phyloP scores from a whole-genome alignment of 192 early-diverging fungal species.

The Backusella mclennaniae region DNA sequence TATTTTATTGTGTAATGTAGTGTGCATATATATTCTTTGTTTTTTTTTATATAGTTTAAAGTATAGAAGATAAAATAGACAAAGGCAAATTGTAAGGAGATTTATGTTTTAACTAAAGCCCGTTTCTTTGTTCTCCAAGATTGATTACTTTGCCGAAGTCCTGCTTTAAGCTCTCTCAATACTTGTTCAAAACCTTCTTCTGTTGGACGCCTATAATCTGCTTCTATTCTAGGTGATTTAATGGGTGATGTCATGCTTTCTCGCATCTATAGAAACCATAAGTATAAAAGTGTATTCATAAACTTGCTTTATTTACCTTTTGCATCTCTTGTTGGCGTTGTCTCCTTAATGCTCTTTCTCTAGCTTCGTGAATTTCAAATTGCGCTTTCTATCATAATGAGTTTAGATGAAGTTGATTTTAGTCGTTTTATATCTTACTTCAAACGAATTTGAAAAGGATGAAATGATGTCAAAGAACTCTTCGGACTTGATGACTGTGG shows the following conservation, averaged over 20 bases:
- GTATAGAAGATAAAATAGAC: neutral
- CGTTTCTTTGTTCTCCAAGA: constrained; percentile 5
- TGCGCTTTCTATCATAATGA: constrained; percentile 20
- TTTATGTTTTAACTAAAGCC: neutral
- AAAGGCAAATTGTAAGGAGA: neutral
- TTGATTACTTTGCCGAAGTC: constrained; percentile 19
- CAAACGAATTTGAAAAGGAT: constrained; percentile 46
- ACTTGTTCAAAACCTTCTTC: constrained; percentile 25
- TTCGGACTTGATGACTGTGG: constrained; percentile 45
- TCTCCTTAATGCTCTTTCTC: constrained; percentile 24
- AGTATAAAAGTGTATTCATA: neutral
- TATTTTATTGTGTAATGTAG: neutral
- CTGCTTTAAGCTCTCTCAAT: constrained; percentile 26
- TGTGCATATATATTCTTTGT: neutral
- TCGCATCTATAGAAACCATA: constrained; percentile 6
- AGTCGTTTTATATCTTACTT: constrained; percentile 25
- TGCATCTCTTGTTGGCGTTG: constrained; percentile 18
- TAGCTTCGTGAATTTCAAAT: constrained; percentile 29
- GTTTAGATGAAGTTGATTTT: too few species aligned
- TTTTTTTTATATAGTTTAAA: neutral
- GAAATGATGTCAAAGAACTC: constrained; percentile 56
- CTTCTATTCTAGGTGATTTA: neutral
- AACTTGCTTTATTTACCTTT: neutral
- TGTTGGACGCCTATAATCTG: neutral
- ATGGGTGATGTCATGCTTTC: neutral